Conservation (phyloP, 345 rosid species). For the Brassica juncea region DNA sequence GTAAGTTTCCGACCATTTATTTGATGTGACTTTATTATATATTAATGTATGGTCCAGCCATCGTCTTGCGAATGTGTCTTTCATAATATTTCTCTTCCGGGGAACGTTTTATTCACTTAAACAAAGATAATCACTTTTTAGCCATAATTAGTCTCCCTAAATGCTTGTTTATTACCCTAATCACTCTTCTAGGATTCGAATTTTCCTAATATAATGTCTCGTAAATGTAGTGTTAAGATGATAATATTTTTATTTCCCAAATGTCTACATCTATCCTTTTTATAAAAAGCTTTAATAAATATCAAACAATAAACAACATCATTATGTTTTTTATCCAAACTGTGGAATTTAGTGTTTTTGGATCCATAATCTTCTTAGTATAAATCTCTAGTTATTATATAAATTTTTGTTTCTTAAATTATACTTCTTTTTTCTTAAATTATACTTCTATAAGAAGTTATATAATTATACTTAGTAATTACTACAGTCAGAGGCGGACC, state of each 20-base stretch:
- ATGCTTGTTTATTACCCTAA: not conserved
- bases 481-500: no score
- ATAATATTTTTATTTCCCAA: not conserved
- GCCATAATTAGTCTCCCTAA: not conserved
- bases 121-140: slow-evolving; percentile 13
- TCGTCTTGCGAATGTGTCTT: slow-evolving; percentile 1
- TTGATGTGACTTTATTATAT: not conserved
- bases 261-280: not conserved
- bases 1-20: slow-evolving; percentile 3
- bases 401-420: no score
- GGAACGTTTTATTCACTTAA: not conserved
- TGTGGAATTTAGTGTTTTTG: no score
- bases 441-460: no score
- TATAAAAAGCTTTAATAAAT: not conserved
- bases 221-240: slow-evolving; percentile 17
- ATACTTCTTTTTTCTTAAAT: no score
- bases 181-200: not conserved
- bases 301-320: not conserved
- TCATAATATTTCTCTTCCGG: slow-evolving; percentile 21
- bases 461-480: no score
- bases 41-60: slow-evolving; percentile 3
- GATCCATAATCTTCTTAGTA: no score
- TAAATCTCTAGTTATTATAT: no score
- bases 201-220: not conserved
- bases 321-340: not conserved